Evolutionary conservation across 2,329 filamentous ascomycete genomes (phyloP).

Genomic region (Ascochyta lentis): DNA sequence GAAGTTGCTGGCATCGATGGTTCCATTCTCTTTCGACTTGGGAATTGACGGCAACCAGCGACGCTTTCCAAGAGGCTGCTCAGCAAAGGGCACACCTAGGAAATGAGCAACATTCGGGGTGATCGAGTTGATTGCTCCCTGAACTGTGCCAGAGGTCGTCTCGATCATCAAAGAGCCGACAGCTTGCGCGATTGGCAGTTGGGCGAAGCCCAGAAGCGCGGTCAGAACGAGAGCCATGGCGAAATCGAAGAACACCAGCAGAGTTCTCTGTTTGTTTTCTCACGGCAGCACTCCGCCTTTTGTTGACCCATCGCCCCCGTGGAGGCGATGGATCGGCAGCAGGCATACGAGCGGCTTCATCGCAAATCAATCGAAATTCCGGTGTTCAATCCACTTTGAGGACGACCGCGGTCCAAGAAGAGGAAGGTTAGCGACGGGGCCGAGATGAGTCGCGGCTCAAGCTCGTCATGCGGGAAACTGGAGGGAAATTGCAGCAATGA

Average conservation of each 20-base stretch:
- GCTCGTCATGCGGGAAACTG: slow-evolving; percentile 7
- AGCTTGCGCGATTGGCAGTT: slow-evolving; percentile 20
- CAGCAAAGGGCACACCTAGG: slow-evolving; percentile 49
- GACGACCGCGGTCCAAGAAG: slow-evolving; percentile 3
- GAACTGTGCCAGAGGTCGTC: slow-evolving; percentile 39
- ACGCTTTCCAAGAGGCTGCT: slow-evolving; percentile 40
- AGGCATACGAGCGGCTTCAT: slow-evolving; percentile 12
- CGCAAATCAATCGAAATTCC: slow-evolving; percentile 7
- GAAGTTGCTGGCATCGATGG: slow-evolving; percentile 38
- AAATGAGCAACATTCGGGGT: slow-evolving; percentile 49
- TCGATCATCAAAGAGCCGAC: slow-evolving; percentile 27
- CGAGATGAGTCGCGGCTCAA: slow-evolving; percentile 2
- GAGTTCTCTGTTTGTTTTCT: not conserved
- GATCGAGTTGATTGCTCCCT: slow-evolving; percentile 42
- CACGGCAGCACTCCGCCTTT: slow-evolving; percentile 1
- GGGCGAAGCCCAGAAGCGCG: slow-evolving; percentile 17
- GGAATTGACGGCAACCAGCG: slow-evolving; percentile 44
- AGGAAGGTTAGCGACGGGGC: not conserved
- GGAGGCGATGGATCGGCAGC: slow-evolving; percentile 10
- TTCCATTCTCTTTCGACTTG: slow-evolving; percentile 23
- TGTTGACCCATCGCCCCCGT: not conserved
- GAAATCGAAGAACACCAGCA: not conserved
- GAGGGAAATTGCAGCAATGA: slow-evolving; percentile 1
- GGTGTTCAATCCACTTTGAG: slow-evolving; percentile 11
- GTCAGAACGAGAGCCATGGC: slow-evolving; percentile 18